Percentiles rank a stretch among this genome's conserved stretches.
Evolutionary conservation across 192 early-diverging fungal genomes (phyloP).

Genomic region (Entomortierella lignicola): DNA sequence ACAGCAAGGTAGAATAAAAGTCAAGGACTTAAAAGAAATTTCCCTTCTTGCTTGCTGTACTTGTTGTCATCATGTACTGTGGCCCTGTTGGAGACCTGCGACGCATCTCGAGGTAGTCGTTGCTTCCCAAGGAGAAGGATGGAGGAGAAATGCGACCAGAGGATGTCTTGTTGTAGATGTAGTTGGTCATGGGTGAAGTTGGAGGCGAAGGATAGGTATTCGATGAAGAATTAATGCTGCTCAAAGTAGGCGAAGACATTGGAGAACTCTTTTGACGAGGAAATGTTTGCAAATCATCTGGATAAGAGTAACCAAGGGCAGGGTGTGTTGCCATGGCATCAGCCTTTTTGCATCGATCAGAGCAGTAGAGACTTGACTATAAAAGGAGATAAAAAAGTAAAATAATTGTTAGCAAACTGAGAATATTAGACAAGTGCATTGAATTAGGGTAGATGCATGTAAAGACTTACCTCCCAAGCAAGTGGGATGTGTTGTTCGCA

Average conservation of each 20-base stretch:
- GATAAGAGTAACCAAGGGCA: constrained; percentile 42
- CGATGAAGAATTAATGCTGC: constrained; percentile 25
- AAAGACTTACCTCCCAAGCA: constrained; percentile 47
- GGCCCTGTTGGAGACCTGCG: constrained; percentile 46
- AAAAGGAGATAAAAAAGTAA: neutral
- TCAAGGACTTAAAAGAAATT: constrained; percentile 23
- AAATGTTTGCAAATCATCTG: constrained; percentile 40
- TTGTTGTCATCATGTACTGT: constrained; percentile 43
- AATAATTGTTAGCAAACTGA: neutral
- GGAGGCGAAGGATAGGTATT: constrained; percentile 39
- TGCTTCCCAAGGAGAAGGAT: constrained; percentile 29
- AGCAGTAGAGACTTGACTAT: constrained; percentile 53
- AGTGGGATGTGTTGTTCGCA: constrained; percentile 56
- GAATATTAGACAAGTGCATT: no score
- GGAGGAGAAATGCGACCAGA: constrained; percentile 51
- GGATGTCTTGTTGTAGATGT: constrained; percentile 46
- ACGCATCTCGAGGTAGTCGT: constrained; percentile 17
- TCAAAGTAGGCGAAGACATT: constrained; percentile 42
- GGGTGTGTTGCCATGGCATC: constrained; percentile 49
- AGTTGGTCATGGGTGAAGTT: constrained; percentile 48
- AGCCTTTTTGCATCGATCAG: constrained; percentile 53
- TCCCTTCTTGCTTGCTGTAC: constrained; percentile 30
- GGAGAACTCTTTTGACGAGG: constrained; percentile 39
- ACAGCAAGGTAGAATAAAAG: neutral
- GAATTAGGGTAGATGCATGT: neutral